These are phyloP conservation scores for Chalaropsis thielavioides DNA, from an alignment of 2,329 filamentous ascomycete species.

Conservation along the genomic window DNA sequence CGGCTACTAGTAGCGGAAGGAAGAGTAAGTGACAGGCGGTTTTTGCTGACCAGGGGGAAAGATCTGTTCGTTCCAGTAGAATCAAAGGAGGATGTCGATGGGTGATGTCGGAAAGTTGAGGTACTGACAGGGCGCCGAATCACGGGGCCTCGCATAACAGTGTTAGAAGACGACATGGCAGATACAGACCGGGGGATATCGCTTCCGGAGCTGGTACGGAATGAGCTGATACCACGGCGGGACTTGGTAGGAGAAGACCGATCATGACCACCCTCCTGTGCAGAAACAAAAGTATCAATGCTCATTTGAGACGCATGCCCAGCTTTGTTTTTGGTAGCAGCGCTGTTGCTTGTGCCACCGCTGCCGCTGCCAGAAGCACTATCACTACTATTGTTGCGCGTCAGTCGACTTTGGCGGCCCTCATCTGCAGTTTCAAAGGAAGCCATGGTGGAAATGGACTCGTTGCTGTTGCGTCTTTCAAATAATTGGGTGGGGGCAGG, in stretches of 20 bases:
- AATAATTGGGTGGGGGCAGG: constrained; percentile 24
- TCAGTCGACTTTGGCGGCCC: constrained; percentile 31
- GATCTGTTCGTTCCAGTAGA: constrained; percentile 46
- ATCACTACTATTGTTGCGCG: constrained; percentile 20
- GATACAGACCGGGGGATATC: constrained; percentile 13
- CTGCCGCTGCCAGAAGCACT: constrained; percentile 8
- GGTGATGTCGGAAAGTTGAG: constrained; percentile 31
- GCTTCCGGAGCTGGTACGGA: constrained; percentile 7
- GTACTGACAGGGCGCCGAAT: constrained; percentile 32
- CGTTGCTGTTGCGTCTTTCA: constrained; percentile 32
- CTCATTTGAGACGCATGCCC: constrained; percentile 19
- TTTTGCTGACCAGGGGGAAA: constrained; percentile 42
- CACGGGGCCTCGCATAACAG: constrained; percentile 19
- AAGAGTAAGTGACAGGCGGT: constrained; percentile 26
- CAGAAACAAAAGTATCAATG: constrained; percentile 21
- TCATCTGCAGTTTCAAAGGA: constrained; percentile 45
- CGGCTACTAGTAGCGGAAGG: constrained; percentile 4
- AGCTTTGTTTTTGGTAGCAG: not conserved
- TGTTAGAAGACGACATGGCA: constrained; percentile 15
- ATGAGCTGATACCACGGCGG: constrained; percentile 7
- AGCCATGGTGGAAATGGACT: constrained; percentile 37
- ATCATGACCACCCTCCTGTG: constrained; percentile 18
- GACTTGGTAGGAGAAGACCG: constrained; percentile 17
- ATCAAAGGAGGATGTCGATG: constrained; percentile 42
- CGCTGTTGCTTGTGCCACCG: not conserved